phyloP scores from a whole-genome alignment of 148 eudicot genomes.

The Camellia japonica region DNA sequence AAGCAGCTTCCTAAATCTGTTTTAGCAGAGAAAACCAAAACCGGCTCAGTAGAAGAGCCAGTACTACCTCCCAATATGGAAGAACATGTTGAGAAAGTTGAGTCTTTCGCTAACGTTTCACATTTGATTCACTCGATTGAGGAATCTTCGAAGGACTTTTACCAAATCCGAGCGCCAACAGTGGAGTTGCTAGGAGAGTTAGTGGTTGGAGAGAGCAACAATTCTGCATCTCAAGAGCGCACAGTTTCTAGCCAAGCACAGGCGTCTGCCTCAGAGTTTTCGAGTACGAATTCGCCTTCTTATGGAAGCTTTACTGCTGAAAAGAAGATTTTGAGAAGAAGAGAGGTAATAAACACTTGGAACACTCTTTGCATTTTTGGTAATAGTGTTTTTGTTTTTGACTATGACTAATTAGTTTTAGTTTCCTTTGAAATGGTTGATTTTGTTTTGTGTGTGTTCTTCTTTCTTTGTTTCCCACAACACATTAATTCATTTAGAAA shows the following conservation, averaged over 20 bases:
- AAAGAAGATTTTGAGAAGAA: constrained; percentile 31
- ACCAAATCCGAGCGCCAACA: constrained; percentile 24
- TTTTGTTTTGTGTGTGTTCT: no score
- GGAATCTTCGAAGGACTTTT: constrained; percentile 14
- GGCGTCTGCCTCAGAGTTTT: constrained; percentile 9
- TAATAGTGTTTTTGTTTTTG: no score
- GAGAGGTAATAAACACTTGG: constrained; percentile 20
- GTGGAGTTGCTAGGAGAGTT: constrained; percentile 53
- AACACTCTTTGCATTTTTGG: no score
- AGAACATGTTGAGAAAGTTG: constrained; percentile 16
- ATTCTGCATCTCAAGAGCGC: not conserved
- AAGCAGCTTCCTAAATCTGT: constrained; percentile 3
- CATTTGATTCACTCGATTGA: not conserved
- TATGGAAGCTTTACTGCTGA: constrained; percentile 35
- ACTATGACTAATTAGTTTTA: not conserved
- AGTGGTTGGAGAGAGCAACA: constrained; percentile 30
- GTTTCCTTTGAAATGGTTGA: not conserved
- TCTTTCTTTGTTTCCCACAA: no score
- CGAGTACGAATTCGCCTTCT: constrained; percentile 26
- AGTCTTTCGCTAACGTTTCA: constrained; percentile 8
- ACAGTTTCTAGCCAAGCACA: constrained; percentile 10
- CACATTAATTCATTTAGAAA: no score
- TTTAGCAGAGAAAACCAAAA: constrained; percentile 11
- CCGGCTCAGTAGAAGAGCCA: not conserved
- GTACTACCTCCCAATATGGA: constrained; percentile 9